Percentiles rank a stretch among this genome's conserved stretches.
Conservation (phyloP, 208 protist species). For the Trypanosoma avium region DNA sequence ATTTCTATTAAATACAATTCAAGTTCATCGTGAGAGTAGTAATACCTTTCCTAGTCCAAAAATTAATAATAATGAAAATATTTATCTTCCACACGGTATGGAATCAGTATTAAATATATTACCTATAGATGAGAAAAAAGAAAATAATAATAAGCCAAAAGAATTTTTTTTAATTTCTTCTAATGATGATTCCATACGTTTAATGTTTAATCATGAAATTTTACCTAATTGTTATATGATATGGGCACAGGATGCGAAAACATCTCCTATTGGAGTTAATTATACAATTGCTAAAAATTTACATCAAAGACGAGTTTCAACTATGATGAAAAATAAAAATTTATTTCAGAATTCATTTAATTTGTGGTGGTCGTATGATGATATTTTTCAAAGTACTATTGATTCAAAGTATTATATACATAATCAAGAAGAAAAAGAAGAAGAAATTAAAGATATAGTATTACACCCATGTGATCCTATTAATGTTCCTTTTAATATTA, state of each 20-base stretch:
- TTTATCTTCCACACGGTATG: too few relatives aligned
- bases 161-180: too few relatives aligned
- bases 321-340: neutral
- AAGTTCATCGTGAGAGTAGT: too few relatives aligned
- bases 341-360: neutral
- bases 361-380: conserved; percentile 15
- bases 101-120: too few relatives aligned
- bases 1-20: too few relatives aligned
- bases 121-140: too few relatives aligned
- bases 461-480: conserved; percentile 13
- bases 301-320: neutral
- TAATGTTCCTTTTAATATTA: conserved; percentile 19
- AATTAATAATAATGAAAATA: too few relatives aligned
- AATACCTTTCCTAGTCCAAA: too few relatives aligned
- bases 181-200: neutral
- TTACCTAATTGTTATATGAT: neutral
- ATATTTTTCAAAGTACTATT: conserved; percentile 1
- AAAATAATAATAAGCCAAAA: too few relatives aligned
- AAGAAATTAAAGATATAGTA: neutral
- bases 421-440: neutral
- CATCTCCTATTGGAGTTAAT: neutral
- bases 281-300: conserved; percentile 6
- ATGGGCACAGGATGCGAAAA: neutral
- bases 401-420: conserved; percentile 4
- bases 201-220: neutral